A percentile compares a stretch with the other conserved stretches of the same genome.
Evolutionary conservation across 345 rosid genomes (phyloP).

Genomic region (Excoecaria cochinchinensis): DNA sequence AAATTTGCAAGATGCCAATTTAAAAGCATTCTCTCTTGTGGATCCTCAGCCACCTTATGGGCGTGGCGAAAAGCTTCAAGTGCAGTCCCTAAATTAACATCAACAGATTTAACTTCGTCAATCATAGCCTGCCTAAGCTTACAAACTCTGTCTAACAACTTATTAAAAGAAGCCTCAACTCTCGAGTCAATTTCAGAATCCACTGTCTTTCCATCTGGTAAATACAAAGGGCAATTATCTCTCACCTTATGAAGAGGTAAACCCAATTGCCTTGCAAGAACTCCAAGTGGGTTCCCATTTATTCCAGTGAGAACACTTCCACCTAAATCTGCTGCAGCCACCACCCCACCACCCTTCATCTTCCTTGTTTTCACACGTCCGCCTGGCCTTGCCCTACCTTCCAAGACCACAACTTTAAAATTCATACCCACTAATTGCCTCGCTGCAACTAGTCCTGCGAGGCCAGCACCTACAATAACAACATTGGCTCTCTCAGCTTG

Average conservation of each 20-base stretch:
- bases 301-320: slow-evolving; percentile 97
- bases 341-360: slow-evolving; percentile 74
- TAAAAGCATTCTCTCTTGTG: slow-evolving; percentile 77
- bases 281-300: slow-evolving; percentile 91
- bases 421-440: slow-evolving; percentile 81
- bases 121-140: slow-evolving; percentile 96
- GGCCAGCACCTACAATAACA: slow-evolving; percentile 82
- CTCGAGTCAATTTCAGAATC: slow-evolving; percentile 75
- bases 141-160: slow-evolving; percentile 86
- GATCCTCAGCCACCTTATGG: slow-evolving; percentile 75
- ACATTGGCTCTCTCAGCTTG: slow-evolving; percentile 67
- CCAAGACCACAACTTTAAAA: slow-evolving; percentile 84
- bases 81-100: slow-evolving; percentile 81
- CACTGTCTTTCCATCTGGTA: slow-evolving; percentile 73
- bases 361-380: slow-evolving; percentile 84
- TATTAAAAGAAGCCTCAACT: slow-evolving; percentile 79
- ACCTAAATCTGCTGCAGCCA: slow-evolving; percentile 82
- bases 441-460: slow-evolving; percentile 85
- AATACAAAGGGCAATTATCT: slow-evolving; percentile 88
- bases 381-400: slow-evolving; percentile 80
- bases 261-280: slow-evolving; percentile 80
- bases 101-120: slow-evolving; percentile 84
- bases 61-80: slow-evolving; percentile 79
- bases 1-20: slow-evolving; percentile 95
- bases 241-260: slow-evolving; percentile 96